phyloP scores from a whole-genome alignment of 176 grass and related monocot genomes.

The Canna indica region DNA sequence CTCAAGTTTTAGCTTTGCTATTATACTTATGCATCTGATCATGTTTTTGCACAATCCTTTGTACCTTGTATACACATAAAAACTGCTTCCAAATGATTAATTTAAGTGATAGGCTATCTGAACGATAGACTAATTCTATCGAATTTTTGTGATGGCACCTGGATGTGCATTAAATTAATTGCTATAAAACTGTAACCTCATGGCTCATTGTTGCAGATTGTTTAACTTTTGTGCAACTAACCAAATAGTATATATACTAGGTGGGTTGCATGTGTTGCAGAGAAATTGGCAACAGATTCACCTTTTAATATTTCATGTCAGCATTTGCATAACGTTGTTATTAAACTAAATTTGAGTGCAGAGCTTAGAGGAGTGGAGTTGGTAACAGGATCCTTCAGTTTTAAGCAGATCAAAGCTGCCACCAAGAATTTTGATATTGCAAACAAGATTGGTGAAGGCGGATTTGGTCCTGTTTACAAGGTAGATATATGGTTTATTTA shows the following conservation, averaged over 20 bases:
- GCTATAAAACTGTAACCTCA: not conserved
- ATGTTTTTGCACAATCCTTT: no score
- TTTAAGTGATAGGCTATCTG: no score
- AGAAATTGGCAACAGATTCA: not conserved
- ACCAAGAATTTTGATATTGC: constrained; percentile 14
- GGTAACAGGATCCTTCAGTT: constrained; percentile 12
- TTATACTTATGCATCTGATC: no score
- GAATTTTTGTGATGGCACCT: no score
- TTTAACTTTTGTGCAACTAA: no score
- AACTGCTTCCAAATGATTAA: no score
- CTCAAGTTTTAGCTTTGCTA: no score
- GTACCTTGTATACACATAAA: no score
- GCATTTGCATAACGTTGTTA: not conserved
- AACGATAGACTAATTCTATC: no score
- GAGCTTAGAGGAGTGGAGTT: not conserved
- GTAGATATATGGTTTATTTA: constrained; percentile 8
- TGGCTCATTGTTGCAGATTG: not conserved
- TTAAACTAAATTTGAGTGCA: not conserved
- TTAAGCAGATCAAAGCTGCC: constrained; percentile 14
- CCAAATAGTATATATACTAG: no score
- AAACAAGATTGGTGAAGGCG: constrained; percentile 12
- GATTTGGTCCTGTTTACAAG: no score
- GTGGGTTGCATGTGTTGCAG: not conserved
- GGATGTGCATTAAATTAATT: not conserved
- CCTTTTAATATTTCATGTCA: not conserved